A percentile compares a stretch with the other conserved stretches of the same genome.
These are phyloP conservation scores for Beauveria rudraprayagi DNA, from an alignment of 2,329 filamentous ascomycete genomes.

Conservation along the genomic window DNA sequence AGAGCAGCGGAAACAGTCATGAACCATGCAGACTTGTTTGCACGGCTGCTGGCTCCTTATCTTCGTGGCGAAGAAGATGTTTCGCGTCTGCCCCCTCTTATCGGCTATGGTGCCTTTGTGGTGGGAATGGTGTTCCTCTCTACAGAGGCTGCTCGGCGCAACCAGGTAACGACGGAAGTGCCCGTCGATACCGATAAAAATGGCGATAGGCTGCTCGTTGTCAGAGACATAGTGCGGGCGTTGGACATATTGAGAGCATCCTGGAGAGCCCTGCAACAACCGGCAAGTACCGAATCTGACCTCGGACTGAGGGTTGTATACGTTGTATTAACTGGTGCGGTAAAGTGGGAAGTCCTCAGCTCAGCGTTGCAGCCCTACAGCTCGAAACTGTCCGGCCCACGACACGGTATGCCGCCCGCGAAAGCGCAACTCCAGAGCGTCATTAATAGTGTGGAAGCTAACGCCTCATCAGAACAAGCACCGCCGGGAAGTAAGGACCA, in stretches of 20 bases:
- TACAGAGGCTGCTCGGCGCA: background rate
- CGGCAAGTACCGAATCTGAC: background rate
- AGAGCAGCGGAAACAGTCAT: background rate
- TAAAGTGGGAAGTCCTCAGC: background rate
- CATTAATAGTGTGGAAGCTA: background rate
- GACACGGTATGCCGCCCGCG: background rate
- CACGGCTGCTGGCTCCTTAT: background rate
- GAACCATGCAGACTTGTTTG: background rate
- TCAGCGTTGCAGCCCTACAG: background rate
- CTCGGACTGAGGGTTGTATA: too few species aligned
- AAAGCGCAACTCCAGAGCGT: background rate
- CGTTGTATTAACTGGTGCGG: background rate
- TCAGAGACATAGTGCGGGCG: background rate
- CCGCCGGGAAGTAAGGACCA: too few species aligned
- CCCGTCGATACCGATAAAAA: background rate
- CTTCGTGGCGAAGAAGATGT: background rate
- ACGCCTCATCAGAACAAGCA: background rate
- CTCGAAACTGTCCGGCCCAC: background rate
- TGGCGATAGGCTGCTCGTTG: background rate
- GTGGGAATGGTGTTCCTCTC: constrained; percentile 1
- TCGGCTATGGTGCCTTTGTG: constrained; percentile 1
- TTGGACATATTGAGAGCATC: background rate
- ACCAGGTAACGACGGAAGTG: background rate
- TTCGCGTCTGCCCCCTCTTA: constrained; percentile 1
- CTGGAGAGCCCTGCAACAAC: constrained; percentile 4